A percentile compares a stretch with the other conserved stretches of the same genome.
Evolutionary conservation across 139 green algal species (phyloP).

Genomic region (Chlamydomonas sp.): DNA sequence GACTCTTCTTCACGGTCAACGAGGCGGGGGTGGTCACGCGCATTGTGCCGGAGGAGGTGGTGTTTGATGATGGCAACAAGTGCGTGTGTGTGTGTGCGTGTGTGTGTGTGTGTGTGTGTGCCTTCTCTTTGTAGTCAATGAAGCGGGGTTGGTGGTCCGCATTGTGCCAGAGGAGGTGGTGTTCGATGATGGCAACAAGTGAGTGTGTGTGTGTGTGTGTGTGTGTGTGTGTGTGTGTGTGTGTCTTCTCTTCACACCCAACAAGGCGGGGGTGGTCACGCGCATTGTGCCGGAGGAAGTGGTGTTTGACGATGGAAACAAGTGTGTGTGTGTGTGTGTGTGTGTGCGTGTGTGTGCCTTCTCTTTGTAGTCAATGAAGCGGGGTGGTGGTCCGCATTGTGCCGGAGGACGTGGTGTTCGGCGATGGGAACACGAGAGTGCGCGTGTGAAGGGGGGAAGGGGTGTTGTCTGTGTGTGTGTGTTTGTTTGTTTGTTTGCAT

Average conservation of each 20-base stretch:
- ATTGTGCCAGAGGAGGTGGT: conserved; percentile 24
- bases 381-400: conserved; percentile 24
- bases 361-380: conserved; percentile 41
- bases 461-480: too few relatives aligned
- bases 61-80: background rate
- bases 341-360: conserved; percentile 32
- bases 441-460: too few relatives aligned
- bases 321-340: too few relatives aligned
- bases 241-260: conserved; percentile 34
- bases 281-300: conserved; percentile 26
- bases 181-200: background rate
- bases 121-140: conserved; percentile 40
- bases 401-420: conserved; percentile 16
- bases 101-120: conserved; percentile 35
- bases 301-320: background rate
- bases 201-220: too few relatives aligned
- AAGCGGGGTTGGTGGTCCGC: conserved; percentile 20
- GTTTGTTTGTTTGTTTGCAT: conserved; percentile 32
- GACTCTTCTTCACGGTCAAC: conserved; percentile 39
- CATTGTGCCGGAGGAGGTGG: conserved; percentile 24
- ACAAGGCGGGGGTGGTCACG: conserved; percentile 27
- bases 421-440: background rate
- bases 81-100: too few relatives aligned
- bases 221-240: conserved; percentile 40
- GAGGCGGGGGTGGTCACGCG: conserved; percentile 22